Conservation (phyloP, 176 grass and related monocot species). For the Rhipidocladum racemiflorum region DNA sequence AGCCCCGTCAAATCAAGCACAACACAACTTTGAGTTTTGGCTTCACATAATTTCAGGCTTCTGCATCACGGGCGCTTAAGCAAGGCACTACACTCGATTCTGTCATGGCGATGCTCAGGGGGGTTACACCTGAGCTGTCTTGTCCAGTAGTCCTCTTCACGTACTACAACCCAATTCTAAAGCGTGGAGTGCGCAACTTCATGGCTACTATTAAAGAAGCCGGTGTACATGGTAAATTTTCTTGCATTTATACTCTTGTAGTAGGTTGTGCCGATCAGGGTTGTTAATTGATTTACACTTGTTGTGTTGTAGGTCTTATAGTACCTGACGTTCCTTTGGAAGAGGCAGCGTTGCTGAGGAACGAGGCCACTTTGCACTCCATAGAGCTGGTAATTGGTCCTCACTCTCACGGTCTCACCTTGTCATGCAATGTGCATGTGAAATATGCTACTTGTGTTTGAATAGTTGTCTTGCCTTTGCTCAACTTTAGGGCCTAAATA, state of each 20-base stretch:
- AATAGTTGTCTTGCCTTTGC: neutral
- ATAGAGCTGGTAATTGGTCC: slow-evolving; percentile 80
- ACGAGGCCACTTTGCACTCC: slow-evolving; percentile 56
- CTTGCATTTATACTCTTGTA: neutral
- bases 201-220: slow-evolving; percentile 60
- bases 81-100: slow-evolving; percentile 63
- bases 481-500: neutral
- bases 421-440: neutral
- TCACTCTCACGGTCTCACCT: slow-evolving; percentile 18
- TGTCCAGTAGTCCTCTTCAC: slow-evolving; percentile 89
- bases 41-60: slow-evolving; percentile 48
- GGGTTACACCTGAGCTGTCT: slow-evolving; percentile 63
- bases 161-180: slow-evolving; percentile 92
- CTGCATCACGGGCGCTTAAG: slow-evolving; percentile 72
- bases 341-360: slow-evolving; percentile 46
- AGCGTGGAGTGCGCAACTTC: slow-evolving; percentile 67
- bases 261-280: neutral
- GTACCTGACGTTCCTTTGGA: slow-evolving; percentile 77
- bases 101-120: slow-evolving; percentile 73
- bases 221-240: slow-evolving; percentile 59
- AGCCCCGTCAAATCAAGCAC: no score
- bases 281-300: neutral
- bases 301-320: slow-evolving; percentile 47
- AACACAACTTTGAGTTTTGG: neutral
- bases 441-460: neutral